Evolutionary conservation across 2,329 filamentous ascomycete species (phyloP).

Genomic region (Albifimbria verrucaria): DNA sequence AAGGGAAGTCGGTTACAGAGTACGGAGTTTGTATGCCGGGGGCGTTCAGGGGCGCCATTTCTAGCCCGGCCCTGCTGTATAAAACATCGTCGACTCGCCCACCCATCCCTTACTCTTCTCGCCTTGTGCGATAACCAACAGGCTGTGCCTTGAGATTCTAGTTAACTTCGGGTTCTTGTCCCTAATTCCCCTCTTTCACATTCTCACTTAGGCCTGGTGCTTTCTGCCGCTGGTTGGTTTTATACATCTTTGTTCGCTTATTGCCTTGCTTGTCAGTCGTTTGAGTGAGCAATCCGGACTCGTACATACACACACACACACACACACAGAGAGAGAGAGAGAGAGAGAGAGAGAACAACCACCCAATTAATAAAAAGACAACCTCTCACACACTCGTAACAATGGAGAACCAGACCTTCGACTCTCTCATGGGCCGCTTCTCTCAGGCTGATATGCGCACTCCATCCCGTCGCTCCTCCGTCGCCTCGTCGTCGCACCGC

Average conservation of each 20-base stretch:
- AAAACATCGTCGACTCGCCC: background rate
- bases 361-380: too few species aligned
- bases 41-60: background rate
- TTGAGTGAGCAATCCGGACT: too few species aligned
- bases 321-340: background rate
- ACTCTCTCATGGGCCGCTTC: slow-evolving; percentile 49
- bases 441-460: slow-evolving; percentile 45
- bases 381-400: too few species aligned
- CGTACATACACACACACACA: background rate
- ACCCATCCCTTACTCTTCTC: background rate
- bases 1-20: background rate
- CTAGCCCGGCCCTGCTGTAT: background rate
- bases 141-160: background rate
- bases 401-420: slow-evolving; percentile 45
- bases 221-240: background rate
- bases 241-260: background rate
- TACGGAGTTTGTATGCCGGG: background rate
- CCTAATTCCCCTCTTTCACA: background rate
- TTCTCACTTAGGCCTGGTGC: background rate
- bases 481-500: slow-evolving; percentile 33
- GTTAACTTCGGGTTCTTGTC: background rate
- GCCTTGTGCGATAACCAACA: background rate
- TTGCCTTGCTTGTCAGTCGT: background rate
- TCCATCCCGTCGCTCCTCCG: slow-evolving; percentile 50
- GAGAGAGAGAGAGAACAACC: too few species aligned